phyloP scores from a whole-genome alignment of 1,284 basidiomycete species.

The Papiliotrema fonsecae region DNA sequence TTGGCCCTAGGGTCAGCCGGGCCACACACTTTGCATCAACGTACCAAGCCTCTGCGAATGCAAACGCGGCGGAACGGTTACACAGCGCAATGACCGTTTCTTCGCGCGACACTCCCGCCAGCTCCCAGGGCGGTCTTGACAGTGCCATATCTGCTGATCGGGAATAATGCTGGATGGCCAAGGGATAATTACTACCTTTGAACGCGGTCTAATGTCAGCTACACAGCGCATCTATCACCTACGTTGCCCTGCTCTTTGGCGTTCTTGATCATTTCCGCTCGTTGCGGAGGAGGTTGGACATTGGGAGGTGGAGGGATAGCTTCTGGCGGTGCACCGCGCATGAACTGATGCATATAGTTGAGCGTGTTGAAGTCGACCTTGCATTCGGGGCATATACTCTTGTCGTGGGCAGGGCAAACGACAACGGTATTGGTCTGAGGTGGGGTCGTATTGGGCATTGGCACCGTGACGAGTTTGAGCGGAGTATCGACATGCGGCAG shows the following conservation, averaged over 20 bases:
- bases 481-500: constrained; percentile 33
- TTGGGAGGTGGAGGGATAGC: constrained; percentile 75
- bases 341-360: constrained; percentile 65
- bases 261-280: constrained; percentile 64
- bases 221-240: constrained; percentile 25
- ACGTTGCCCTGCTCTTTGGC: constrained; percentile 91
- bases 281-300: constrained; percentile 59
- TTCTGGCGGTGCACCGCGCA: constrained; percentile 61
- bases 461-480: constrained; percentile 23
- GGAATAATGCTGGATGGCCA: constrained; percentile 78
- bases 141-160: constrained; percentile 75
- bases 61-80: constrained; percentile 84
- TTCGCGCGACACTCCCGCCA: constrained; percentile 72
- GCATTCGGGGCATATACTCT: constrained; percentile 67
- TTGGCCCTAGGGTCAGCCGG: constrained; percentile 53
- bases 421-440: constrained; percentile 30
- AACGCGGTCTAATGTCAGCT: constrained; percentile 59
- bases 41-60: constrained; percentile 61
- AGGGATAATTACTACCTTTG: constrained; percentile 65
- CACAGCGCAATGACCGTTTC: constrained; percentile 84
- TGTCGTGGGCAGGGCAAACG: constrained; percentile 60
- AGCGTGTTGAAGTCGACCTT: constrained; percentile 63
- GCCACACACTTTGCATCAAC: constrained; percentile 3
- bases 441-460: constrained; percentile 27
- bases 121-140: constrained; percentile 86